Conservation (phyloP, 257 asterid species). For the Solanum bulbocastanum region DNA sequence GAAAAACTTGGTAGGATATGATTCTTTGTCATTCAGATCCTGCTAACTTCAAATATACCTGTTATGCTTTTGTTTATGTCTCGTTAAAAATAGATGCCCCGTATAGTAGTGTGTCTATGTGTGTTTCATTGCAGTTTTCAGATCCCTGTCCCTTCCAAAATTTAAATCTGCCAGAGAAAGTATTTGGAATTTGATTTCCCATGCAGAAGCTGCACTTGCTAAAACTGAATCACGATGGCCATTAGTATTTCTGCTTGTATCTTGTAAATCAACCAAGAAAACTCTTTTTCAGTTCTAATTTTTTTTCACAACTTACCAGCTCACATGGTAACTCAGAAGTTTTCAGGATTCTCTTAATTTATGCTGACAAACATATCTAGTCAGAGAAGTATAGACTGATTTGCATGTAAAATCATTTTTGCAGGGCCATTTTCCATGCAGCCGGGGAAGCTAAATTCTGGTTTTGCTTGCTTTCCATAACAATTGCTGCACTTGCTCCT, state of each 20-base stretch:
- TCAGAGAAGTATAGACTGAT: neutral
- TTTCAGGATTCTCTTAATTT: neutral
- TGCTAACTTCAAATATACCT: neutral
- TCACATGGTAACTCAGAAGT: neutral
- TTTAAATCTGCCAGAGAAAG: neutral
- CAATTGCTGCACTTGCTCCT: slow-evolving; percentile 58
- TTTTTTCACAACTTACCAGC: neutral
- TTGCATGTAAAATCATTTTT: neutral
- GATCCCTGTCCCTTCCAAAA: neutral
- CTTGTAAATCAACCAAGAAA: neutral
- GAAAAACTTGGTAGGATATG: neutral
- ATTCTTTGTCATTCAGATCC: neutral
- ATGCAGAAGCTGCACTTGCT: neutral
- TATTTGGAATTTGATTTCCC: neutral
- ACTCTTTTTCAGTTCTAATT: neutral
- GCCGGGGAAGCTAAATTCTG: slow-evolving; percentile 57
- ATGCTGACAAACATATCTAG: neutral
- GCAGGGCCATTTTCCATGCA: slow-evolving; percentile 84
- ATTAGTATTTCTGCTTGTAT: neutral
- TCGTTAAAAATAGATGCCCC: neutral
- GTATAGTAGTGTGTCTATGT: neutral
- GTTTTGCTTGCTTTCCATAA: slow-evolving; percentile 62
- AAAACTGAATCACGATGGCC: neutral
- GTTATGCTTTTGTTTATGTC: neutral
- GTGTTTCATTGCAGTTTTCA: neutral